phyloP scores from a whole-genome alignment of 2,329 filamentous ascomycete genomes.

The Atkinsonella hypoxylon region DNA sequence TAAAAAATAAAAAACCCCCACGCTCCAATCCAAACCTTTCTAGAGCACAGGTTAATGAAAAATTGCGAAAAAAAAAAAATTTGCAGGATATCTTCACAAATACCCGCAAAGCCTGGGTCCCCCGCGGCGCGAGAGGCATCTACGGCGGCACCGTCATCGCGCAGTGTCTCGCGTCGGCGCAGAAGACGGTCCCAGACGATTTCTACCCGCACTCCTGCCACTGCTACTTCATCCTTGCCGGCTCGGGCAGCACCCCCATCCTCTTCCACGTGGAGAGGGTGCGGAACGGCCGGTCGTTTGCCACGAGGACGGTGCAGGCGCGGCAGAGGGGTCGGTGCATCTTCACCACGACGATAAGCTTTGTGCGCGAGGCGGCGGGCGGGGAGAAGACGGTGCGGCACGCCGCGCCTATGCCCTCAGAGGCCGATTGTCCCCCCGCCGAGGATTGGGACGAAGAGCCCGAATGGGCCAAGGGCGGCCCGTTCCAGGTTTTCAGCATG shows the following conservation, averaged over 20 bases:
- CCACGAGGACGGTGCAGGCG: conserved; percentile 92
- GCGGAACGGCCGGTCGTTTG: conserved; percentile 78
- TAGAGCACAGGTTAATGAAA: no score
- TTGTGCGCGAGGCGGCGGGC: conserved; percentile 55
- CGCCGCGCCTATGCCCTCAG: conserved; percentile 44
- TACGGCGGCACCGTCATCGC: conserved; percentile 91
- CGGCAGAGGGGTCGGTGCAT: conserved; percentile 79
- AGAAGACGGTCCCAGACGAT: conserved; percentile 68
- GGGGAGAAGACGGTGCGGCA: conserved; percentile 48
- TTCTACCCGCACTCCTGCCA: conserved; percentile 94
- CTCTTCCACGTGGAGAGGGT: conserved; percentile 93
- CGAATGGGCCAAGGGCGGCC: conserved; percentile 36
- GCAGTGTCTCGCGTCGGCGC: conserved; percentile 78
- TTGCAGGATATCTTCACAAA: conserved; percentile 88
- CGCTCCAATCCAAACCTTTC: no score
- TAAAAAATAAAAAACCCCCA: no score
- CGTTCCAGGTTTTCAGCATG: conserved; percentile 35
- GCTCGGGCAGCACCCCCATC: conserved; percentile 72
- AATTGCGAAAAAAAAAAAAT: no score
- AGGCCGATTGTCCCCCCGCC: conserved; percentile 24
- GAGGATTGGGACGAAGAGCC: conserved; percentile 31
- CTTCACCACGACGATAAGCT: conserved; percentile 91
- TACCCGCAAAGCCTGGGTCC: conserved; percentile 82
- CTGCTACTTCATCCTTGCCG: conserved; percentile 95
- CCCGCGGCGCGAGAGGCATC: conserved; percentile 81